A percentile compares a stretch with the other conserved stretches of the same genome.
Evolutionary conservation across 1,284 basidiomycete genomes (phyloP).

Genomic region (Marasmius oreades): DNA sequence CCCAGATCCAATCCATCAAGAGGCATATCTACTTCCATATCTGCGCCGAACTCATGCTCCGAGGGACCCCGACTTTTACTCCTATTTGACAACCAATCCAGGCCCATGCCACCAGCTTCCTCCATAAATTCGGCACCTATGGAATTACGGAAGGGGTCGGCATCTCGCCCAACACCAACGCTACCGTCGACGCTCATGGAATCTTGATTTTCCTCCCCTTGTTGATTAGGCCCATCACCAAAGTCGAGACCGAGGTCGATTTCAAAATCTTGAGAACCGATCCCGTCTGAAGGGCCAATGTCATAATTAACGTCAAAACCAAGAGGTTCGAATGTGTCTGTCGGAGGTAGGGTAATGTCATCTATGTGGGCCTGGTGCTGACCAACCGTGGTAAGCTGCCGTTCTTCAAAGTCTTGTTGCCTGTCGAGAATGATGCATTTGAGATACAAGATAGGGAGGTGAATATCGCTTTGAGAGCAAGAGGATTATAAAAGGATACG

Average conservation of each 20-base stretch:
- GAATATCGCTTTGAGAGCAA: too few relatives aligned
- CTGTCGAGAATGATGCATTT: conserved; percentile 31
- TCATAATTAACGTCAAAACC: conserved; percentile 68
- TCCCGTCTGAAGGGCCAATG: conserved; percentile 74
- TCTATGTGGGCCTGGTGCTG: conserved; percentile 79
- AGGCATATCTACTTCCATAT: conserved; percentile 30
- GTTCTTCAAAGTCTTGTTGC: conserved; percentile 73
- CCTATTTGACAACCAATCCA: conserved; percentile 56
- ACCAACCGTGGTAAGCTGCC: conserved; percentile 47
- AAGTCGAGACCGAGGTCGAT: conserved; percentile 13
- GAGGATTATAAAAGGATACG: conserved; percentile 17
- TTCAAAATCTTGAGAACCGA: conserved; percentile 79
- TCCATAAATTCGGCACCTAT: conserved; percentile 58
- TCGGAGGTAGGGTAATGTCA: conserved; percentile 78
- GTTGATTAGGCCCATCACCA: conserved; percentile 21
- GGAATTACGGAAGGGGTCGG: conserved; percentile 50
- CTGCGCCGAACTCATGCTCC: conserved; percentile 58
- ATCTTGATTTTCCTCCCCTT: conserved; percentile 29
- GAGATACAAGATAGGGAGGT: neutral
- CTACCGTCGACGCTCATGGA: conserved; percentile 56
- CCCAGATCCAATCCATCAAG: conserved; percentile 58
- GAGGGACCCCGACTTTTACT: conserved; percentile 59
- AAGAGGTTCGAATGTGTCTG: conserved; percentile 58
- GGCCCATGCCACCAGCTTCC: conserved; percentile 40
- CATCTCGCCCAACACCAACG: conserved; percentile 75